Evolutionary conservation across 176 grass and related monocot genomes (phyloP), one percentile per base, ranked within the genome.

Genomic region (Musa beccarii): DNA sequence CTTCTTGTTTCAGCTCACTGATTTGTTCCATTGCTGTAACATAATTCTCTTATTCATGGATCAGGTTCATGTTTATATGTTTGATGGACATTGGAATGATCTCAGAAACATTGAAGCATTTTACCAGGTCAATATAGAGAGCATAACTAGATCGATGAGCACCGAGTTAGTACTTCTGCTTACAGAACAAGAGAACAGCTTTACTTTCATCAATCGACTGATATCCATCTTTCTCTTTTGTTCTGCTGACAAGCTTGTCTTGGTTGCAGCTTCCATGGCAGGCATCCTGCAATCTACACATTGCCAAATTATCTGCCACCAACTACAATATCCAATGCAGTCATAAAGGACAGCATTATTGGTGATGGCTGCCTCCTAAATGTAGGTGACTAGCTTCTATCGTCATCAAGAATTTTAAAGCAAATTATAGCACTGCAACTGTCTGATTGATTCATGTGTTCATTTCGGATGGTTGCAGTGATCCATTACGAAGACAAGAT

Each of bases 71-170:
- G 77, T 26, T 57, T 79, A 59, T 11, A 57, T 69, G 65, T 79
- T 79, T 69, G 52, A 70, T 57, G 77, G 77, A 49, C 26, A 79
- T 11, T 79, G 77, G 77, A 53, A 79, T 19, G 77, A 79, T 56
- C 28, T 70, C 16, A 53, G 11, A 9, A 70, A 14, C 1, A 69
- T 79, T 23, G 53, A 57, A 56, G 64, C 77, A 53, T 79, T 69
- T 56, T 79, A 79, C 65, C 64, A 70, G 3, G 64, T 52, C 66
- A 79, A 79, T 43, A 68, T 79, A 22, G 65, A 56, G 29, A 69
- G 64, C 52, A 69, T 54, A 12, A 49, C 51, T 56, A 79, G 53
- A 59, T 21, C 66, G 50, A 49, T 54, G 15, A 22, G 19, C 51
- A 69, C 70, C 77, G 70, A 69, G 77, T 79, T 17, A 69, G 25